A percentile compares a stretch with the other conserved stretches of the same genome.
Evolutionary conservation across 2,329 filamentous ascomycete species (phyloP).

Genomic region (Sporothrix brasiliensis): DNA sequence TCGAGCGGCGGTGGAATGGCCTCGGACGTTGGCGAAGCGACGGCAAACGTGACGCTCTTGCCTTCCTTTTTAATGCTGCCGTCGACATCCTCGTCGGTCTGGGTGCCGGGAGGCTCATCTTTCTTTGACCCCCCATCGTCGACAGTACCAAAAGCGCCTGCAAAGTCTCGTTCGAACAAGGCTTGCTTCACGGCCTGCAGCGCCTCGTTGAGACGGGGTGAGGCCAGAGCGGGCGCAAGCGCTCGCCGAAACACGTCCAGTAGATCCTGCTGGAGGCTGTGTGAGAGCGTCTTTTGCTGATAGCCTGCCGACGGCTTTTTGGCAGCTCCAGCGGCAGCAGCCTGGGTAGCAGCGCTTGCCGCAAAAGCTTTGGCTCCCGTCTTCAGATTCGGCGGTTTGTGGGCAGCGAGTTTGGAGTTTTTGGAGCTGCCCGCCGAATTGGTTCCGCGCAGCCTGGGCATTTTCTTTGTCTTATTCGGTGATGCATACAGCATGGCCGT

Average conservation of each 20-base stretch:
- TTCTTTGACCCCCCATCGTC: background rate
- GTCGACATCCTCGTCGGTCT: background rate
- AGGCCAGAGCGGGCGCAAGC: slow-evolving; percentile 57
- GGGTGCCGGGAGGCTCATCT: background rate
- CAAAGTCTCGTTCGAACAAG: slow-evolving; percentile 84
- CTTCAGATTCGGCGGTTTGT: slow-evolving; percentile 6
- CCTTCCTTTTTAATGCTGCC: background rate
- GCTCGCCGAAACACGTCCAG: slow-evolving; percentile 72
- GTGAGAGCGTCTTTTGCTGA: slow-evolving; percentile 29
- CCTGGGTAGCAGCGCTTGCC: background rate
- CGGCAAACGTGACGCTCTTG: background rate
- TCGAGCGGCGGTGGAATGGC: slow-evolving; percentile 55
- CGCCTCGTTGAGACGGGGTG: slow-evolving; percentile 53
- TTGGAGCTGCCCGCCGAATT: slow-evolving; percentile 23
- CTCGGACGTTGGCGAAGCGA: background rate
- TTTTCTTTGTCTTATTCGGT: slow-evolving; percentile 9
- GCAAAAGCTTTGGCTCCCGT: background rate
- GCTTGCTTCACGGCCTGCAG: slow-evolving; percentile 85
- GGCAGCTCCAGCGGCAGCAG: background rate
- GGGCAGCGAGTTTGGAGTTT: slow-evolving; percentile 23
- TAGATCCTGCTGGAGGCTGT: slow-evolving; percentile 44
- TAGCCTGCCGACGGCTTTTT: background rate
- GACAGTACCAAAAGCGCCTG: slow-evolving; percentile 66
- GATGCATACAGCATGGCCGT: slow-evolving; percentile 18
- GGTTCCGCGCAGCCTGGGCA: slow-evolving; percentile 21